These are phyloP conservation scores for Pyrenophora teres DNA, from an alignment of 2,329 filamentous ascomycete species.

Conservation along the genomic window DNA sequence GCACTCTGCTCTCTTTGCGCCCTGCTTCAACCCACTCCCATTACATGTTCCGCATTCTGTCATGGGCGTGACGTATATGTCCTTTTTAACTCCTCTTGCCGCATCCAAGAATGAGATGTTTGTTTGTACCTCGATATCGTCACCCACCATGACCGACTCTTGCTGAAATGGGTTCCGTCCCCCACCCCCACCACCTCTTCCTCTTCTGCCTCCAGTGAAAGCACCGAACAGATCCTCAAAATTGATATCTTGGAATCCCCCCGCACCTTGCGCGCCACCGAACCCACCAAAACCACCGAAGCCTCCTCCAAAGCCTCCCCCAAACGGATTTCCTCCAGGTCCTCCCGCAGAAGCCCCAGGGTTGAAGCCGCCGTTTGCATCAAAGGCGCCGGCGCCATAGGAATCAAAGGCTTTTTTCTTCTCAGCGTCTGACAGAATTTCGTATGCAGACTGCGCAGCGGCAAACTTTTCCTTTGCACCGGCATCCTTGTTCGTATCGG, in stretches of 20 bases:
- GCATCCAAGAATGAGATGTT: constrained; percentile 96
- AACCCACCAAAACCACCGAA: constrained; percentile 53
- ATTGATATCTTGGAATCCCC: constrained; percentile 83
- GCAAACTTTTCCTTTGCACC: constrained; percentile 93
- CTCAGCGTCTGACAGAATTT: constrained; percentile 87
- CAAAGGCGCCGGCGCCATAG: constrained; percentile 80
- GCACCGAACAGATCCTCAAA: constrained; percentile 95
- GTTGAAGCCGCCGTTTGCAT: constrained; percentile 74
- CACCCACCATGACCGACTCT: constrained; percentile 76
- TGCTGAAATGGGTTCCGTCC: constrained; percentile 75
- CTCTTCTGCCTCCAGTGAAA: constrained; percentile 69
- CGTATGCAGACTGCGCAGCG: constrained; percentile 92
- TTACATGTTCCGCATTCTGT: constrained; percentile 80
- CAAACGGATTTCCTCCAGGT: constrained; percentile 67
- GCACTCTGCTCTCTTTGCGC: constrained; percentile 74
- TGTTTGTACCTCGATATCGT: constrained; percentile 93
- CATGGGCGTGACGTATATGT: constrained; percentile 83
- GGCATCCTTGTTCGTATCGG: constrained; percentile 95
- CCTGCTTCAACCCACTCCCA: constrained; percentile 83
- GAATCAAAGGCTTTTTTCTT: constrained; percentile 93
- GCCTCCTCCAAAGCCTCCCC: constrained; percentile 51
- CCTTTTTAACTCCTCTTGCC: constrained; percentile 85
- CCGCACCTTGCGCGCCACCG: constrained; percentile 51
- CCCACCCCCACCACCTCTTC: constrained; percentile 48
- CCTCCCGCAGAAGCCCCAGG: constrained; percentile 67